Evolutionary conservation across 495 filamentous ascomycete genomes (phyloP), one percentile per base, ranked within the genome.

Genomic region (Penicillium chermesinum): DNA sequence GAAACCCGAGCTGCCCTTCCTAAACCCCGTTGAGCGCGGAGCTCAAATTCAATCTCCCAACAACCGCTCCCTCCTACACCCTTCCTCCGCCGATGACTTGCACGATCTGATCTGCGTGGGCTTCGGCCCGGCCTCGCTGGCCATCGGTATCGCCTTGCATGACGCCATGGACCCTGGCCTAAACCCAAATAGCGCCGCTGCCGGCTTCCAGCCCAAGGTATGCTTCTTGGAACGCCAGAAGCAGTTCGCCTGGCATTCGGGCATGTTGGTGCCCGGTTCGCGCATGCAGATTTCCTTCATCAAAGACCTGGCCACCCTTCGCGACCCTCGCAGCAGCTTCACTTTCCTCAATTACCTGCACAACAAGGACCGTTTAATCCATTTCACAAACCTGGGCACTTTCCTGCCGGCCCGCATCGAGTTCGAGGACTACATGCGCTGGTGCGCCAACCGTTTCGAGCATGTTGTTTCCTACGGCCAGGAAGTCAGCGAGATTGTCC

Each of bases 231-330:
- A 96, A 70, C 83, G 84, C 50, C 91, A 98, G 69, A 58, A 74
- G 17, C 70, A 79, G 35, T 98, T 96, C 57, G 79, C 82, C 41
- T 96, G 91, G 91, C 91, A 98, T 64, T 81, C 85, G 2, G 91
- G 91, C 30, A 98, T 98, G 91, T 78, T 96, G 45, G 79, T 98
- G 1, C 89, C 89, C 0, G 89, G 89, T 38, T 86, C 89, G 10
- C 87, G 85, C 62, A 98, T 98, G 91, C 91, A 98, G 65, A 96
- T 98, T 49, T 91, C 88, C 25, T 98, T 96, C 75, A 75, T 98
- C 67, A 98, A 98, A 72, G 93, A 96, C 57, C 76, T 98, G 48
- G 91, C 93, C 9, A 93, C 89, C 7, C 69, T 96, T 37, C 78
- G 91, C 33, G 82, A 96, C 53, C 91, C 91, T 2, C 82, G 85